Evolutionary conservation across 116 monocot genomes (phyloP).

Genomic region (Posidonia oceanica): DNA sequence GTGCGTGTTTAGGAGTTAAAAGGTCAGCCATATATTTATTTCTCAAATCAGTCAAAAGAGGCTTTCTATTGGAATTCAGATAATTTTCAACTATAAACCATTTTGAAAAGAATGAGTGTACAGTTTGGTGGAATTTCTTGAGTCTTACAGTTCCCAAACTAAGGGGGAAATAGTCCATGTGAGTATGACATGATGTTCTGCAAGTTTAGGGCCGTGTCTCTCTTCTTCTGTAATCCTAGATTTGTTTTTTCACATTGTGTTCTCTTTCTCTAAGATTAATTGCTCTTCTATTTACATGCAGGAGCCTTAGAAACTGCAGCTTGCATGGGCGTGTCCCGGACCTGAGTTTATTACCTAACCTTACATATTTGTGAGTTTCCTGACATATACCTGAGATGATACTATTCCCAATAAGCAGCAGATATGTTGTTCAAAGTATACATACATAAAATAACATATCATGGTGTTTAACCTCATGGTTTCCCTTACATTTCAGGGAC

Average conservation of each 20-base stretch:
- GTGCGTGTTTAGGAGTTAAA: too few species aligned
- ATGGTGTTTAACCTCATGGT: not conserved
- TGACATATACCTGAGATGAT: not conserved
- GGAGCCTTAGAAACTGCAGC: conserved; percentile 90
- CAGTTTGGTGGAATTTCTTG: not conserved
- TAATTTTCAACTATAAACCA: too few species aligned
- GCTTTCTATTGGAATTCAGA: not conserved
- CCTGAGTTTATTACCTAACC: conserved; percentile 48
- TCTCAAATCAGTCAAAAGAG: too few species aligned
- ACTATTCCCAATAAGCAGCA: not conserved
- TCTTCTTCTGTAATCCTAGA: not conserved
- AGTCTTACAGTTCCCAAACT: too few species aligned
- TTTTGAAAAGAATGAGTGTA: not conserved
- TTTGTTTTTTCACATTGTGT: not conserved
- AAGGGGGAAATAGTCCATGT: too few species aligned
- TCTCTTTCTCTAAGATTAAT: not conserved
- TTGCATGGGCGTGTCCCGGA: conserved; percentile 77
- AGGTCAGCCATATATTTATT: too few species aligned
- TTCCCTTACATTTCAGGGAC: conserved; percentile 48
- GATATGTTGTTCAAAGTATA: not conserved
- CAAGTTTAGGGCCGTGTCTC: too few species aligned
- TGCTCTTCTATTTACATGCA: conserved; percentile 19
- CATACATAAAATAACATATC: not conserved
- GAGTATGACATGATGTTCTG: too few species aligned
- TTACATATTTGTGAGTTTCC: conserved; percentile 59